Conservation (phyloP, 495 filamentous ascomycete genomes). For the Hypoxylon subgilvum region DNA sequence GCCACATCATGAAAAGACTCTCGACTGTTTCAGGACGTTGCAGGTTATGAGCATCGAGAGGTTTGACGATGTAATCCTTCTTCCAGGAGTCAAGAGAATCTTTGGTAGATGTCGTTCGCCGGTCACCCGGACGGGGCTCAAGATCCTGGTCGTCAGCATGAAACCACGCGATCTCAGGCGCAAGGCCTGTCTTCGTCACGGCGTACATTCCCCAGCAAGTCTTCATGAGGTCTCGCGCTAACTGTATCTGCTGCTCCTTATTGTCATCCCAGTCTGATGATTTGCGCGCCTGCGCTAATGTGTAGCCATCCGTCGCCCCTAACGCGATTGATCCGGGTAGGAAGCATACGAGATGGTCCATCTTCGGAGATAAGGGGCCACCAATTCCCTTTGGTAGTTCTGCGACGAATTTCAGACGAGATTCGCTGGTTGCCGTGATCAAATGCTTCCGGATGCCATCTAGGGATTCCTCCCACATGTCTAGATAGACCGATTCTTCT, state of each 20-base stretch:
- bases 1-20: slow-evolving; percentile 81
- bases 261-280: slow-evolving; percentile 63
- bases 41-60: slow-evolving; percentile 73
- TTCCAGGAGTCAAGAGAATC: slow-evolving; percentile 33
- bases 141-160: slow-evolving; percentile 48
- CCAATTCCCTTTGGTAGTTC: slow-evolving; percentile 71
- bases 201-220: slow-evolving; percentile 83
- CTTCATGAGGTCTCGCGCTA: slow-evolving; percentile 75
- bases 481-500: slow-evolving; percentile 68
- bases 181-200: slow-evolving; percentile 70
- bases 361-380: slow-evolving; percentile 65
- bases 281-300: slow-evolving; percentile 65
- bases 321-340: slow-evolving; percentile 79
- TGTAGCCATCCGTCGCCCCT: slow-evolving; percentile 70
- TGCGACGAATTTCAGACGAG: slow-evolving; percentile 70
- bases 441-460: slow-evolving; percentile 75
- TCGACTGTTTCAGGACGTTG: slow-evolving; percentile 83
- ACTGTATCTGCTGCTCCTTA: slow-evolving; percentile 71
- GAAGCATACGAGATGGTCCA: slow-evolving; percentile 85
- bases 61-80: slow-evolving; percentile 70
- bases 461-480: slow-evolving; percentile 77
- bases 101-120: slow-evolving; percentile 4
- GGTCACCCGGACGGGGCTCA: slow-evolving; percentile 45
- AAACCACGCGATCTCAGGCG: slow-evolving; percentile 77
- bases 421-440: slow-evolving; percentile 70